Conservation (phyloP, 2,329 filamentous ascomycete genomes). For the Stagonosporopsis rhizophila region DNA sequence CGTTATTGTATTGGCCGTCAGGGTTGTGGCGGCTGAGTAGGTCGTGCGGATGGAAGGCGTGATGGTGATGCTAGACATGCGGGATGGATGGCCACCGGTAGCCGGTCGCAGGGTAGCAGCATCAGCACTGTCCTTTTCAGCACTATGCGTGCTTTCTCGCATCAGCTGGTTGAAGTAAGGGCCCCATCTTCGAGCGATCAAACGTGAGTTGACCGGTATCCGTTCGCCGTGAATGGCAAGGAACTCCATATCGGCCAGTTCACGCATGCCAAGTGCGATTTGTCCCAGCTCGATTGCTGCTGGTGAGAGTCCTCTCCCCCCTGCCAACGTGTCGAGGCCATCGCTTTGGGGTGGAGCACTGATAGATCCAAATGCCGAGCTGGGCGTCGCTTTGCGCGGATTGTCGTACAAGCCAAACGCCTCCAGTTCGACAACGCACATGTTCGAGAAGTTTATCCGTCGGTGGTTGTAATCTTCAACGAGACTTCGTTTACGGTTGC, state of each 20-base stretch:
- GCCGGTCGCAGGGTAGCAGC: conserved; percentile 74
- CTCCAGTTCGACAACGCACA: conserved; percentile 96
- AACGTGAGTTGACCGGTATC: conserved; percentile 90
- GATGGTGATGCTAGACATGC: conserved; percentile 86
- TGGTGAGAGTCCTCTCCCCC: conserved; percentile 76
- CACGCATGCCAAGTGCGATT: conserved; percentile 77
- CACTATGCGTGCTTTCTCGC: conserved; percentile 73
- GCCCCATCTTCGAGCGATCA: conserved; percentile 89
- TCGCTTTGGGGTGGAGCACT: conserved; percentile 71
- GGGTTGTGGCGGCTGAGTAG: conserved; percentile 54
- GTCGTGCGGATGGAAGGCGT: conserved; percentile 69
- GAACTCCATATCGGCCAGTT: conserved; percentile 96
- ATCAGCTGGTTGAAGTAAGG: conserved; percentile 94
- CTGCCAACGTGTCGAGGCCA: conserved; percentile 65
- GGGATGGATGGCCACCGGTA: conserved; percentile 63
- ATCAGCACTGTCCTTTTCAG: conserved; percentile 67
- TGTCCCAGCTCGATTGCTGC: conserved; percentile 87
- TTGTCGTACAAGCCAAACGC: conserved; percentile 98
- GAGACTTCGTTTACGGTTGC: conserved; percentile 89
- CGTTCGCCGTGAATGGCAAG: conserved; percentile 89
- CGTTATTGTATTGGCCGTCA: conserved; percentile 49
- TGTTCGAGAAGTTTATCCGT: conserved; percentile 94
- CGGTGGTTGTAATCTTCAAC: conserved; percentile 99
- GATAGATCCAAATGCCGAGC: conserved; percentile 84
- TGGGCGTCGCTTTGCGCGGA: conserved; percentile 77